Evolutionary conservation across 192 early-diverging fungal genomes (phyloP), one percentile per base, ranked within the genome.

Genomic region (Mortierella claussenii): DNA sequence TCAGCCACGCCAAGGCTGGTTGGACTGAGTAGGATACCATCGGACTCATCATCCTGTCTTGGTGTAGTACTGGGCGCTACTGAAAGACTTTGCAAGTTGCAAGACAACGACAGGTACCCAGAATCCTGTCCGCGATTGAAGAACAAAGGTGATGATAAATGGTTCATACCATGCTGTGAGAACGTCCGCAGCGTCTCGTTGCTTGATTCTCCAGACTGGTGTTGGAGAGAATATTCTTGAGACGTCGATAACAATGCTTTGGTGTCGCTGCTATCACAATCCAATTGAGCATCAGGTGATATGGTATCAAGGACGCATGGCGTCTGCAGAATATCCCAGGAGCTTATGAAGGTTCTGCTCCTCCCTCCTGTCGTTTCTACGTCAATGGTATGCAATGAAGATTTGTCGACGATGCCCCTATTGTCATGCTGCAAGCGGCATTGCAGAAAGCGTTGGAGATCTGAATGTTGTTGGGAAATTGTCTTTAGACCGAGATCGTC

Each of bases 81-180:
- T 4, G 47, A 9, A 42, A 12, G 30, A 20, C 26, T 46, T 13
- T 34, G 20, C 33, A 32, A 33, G 13, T 37, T 55, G 43, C 30
- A 49, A 0, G 68, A 61, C 2, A 69, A 28, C 0, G 58, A 49
- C 34, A 69, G 40, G 33, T 69, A 69, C 1, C 68, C 68, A 24
- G 68, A 61, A 27, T 69, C 67, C 50, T 53, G 59, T 18, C 57
- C 67, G 15, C 40, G 56, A 3, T 20, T 60, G 31, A 44, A 27
- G 1, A 57, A 69, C 20, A 60, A 6, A 13, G 67, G 67, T 11
- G 57, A 69, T 50, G 56, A 47, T 21, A 66, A 18, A 9, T 52
- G 48, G 13, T 27, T 33, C 8, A 49, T 45, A 11, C 43, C 56
- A 13, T n/a, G 48, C 23, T 47, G 33, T 33, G 48, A 27, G 3